phyloP scores from a whole-genome alignment of 495 filamentous ascomycete genomes.

The Mytilinidion resinicola region DNA sequence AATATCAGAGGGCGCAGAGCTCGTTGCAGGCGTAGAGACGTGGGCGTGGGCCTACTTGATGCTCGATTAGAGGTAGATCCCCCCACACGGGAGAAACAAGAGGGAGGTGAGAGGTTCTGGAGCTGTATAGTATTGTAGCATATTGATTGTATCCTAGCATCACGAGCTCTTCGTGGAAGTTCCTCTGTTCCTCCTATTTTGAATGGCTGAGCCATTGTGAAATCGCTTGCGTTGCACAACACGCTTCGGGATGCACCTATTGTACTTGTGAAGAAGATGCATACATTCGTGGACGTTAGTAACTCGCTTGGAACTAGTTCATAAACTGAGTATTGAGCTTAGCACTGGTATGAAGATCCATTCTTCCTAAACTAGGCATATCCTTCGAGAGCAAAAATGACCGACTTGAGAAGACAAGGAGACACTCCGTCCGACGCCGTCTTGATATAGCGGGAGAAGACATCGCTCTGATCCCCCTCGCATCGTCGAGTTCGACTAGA shows the following conservation, averaged over 20 bases:
- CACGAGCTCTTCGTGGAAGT: too few species aligned
- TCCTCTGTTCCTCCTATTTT: too few species aligned
- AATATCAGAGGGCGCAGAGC: background rate
- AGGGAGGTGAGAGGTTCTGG: background rate
- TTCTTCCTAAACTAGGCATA: background rate
- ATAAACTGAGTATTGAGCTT: too few species aligned
- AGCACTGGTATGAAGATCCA: background rate
- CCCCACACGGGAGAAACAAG: background rate
- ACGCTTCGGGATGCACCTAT: too few species aligned
- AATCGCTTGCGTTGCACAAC: too few species aligned
- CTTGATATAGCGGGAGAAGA: background rate
- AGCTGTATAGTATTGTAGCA: background rate
- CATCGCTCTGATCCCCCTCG: background rate
- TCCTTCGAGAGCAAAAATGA: background rate
- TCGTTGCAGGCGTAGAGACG: background rate
- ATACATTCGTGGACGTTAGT: too few species aligned
- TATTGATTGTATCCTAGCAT: too few species aligned
- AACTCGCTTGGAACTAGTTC: too few species aligned
- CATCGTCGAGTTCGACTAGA: background rate
- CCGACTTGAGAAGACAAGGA: background rate
- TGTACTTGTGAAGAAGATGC: too few species aligned
- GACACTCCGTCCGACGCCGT: background rate
- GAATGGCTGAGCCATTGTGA: too few species aligned
- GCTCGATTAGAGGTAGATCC: background rate
- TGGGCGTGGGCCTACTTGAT: background rate